These are phyloP conservation scores for Solanum piurae DNA, from an alignment of 257 asterid species.

Conservation along the genomic window DNA sequence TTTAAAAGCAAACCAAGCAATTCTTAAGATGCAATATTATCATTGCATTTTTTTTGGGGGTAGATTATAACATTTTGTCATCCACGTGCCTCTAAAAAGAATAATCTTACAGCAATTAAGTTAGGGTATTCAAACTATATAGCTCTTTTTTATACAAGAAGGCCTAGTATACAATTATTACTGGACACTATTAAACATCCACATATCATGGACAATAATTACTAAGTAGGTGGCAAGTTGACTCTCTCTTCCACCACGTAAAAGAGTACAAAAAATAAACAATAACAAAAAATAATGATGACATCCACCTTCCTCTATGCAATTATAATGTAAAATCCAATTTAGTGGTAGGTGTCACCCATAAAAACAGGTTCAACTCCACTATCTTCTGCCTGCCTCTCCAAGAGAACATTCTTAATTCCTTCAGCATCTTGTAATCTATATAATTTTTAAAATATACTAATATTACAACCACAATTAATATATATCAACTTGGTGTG, in stretches of 20 bases:
- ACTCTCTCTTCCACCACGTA: not conserved
- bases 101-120: not conserved
- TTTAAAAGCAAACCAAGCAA: not conserved
- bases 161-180: not conserved
- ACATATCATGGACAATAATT: not conserved
- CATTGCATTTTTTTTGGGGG: not conserved
- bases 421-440: not conserved
- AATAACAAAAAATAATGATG: not conserved
- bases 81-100: not conserved
- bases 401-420: not conserved
- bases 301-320: not conserved
- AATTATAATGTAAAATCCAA: not conserved
- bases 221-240: not conserved
- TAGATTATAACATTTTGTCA: not conserved
- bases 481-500: not conserved
- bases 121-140: not conserved
- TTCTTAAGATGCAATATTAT: not conserved
- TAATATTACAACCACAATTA: not conserved
- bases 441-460: not conserved
- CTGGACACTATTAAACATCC: not conserved
- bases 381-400: not conserved
- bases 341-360: not conserved
- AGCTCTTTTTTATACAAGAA: not conserved
- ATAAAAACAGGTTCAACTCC: slow-evolving; percentile 6
- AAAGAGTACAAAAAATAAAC: not conserved